Evolutionary conservation across 2,329 filamentous ascomycete genomes (phyloP), one percentile per base, ranked within the genome.

Genomic region (Xylaria multiplex): DNA sequence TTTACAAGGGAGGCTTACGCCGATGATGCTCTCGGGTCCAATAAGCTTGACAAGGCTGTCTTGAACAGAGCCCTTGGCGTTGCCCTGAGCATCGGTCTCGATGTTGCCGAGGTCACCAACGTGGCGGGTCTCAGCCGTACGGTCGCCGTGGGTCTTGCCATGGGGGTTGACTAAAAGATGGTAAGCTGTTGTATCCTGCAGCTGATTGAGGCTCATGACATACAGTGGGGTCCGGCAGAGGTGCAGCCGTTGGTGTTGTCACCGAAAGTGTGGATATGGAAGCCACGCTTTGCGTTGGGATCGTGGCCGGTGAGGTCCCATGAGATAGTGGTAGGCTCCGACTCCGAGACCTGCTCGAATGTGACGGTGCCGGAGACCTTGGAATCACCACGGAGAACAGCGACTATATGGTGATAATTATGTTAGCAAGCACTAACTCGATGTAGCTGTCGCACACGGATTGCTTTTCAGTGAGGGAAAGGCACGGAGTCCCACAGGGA

Each of bases 221-320:
- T 85, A 97, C 93, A 99, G 87, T 99, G 96, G 82, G 96, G 95
- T 61, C 96, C 96, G 73, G 96, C 96, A 73, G 92, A 97, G 73
- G 95, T 98, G 92, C 96, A 99, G 82, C 96, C 96, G 85, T 99
- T 99, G 87, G 96, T 98, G 89, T 98, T 98, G 88, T 98, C 96
- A 81, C 96, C 96, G 79, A 97, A 99, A 82, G 96, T 93, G 87
- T 99, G 96, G 79, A 99, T 90, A 88, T 99, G 96, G 88, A 98
- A 93, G 82, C 93, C 96, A 83, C 96, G 95, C 90, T 97, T 89
- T 79, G 96, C 94, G 81, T 97, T 97, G 83, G 95, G 78, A 80
- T 98, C 94, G 84, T 97, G 86, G 83, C 96, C 95, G 69, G 88
- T 86, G 83, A 99, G 93, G 83, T 97, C 89, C 90, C 92, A 99